Evolutionary conservation across 2,329 filamentous ascomycete species (phyloP), one percentile per base, ranked within the genome.

Genomic region (Epichloe typhina): DNA sequence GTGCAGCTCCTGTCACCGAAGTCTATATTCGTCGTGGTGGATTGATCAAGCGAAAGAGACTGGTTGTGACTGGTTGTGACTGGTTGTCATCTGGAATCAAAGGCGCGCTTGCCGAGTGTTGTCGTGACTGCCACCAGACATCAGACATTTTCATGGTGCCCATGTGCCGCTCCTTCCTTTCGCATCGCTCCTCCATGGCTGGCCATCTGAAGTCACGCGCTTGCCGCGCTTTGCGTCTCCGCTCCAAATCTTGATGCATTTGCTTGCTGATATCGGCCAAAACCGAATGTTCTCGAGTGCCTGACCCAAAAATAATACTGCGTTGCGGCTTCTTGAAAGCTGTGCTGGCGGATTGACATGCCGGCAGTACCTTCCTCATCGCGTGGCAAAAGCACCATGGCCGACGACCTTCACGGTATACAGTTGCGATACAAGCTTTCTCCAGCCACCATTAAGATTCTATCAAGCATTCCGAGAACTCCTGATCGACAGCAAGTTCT

Each of bases 381-480:
- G 2, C 11, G 31, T 26, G 45, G 8, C 43, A 43, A 48, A 26
- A 47, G 19, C 21, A 50, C 35, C 39, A 35, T 23, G 15, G 35
- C 50, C 37, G 40, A 51, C 9, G 38, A 47, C 1, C 12, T 56
- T 26, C 59, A 62, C 38, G 60, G 63, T 13, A 63, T 69, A 39
- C 63, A 63, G 31, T 44, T 61, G 13, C 66, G 67, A 3, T 67
- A 69, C 55, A 60, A 59, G 46, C 56, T 69, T 8, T 61, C 67
- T 0, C 12, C 55, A 0, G 53, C 59, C 3, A 69, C 66, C 7
- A 61, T 67, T 54, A 62, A 60, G 48, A 58, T 45, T 3, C 58
- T 69, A 15, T 58, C 56, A 23, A 55, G 53, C 11, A 59, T 68
- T 21, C 41, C 53, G 6, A 46, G 45, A 3, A 50, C 54, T 5